These are phyloP conservation scores for Torulaspora maleeae DNA, from an alignment of 805 yeast species.

Conservation along the genomic window DNA sequence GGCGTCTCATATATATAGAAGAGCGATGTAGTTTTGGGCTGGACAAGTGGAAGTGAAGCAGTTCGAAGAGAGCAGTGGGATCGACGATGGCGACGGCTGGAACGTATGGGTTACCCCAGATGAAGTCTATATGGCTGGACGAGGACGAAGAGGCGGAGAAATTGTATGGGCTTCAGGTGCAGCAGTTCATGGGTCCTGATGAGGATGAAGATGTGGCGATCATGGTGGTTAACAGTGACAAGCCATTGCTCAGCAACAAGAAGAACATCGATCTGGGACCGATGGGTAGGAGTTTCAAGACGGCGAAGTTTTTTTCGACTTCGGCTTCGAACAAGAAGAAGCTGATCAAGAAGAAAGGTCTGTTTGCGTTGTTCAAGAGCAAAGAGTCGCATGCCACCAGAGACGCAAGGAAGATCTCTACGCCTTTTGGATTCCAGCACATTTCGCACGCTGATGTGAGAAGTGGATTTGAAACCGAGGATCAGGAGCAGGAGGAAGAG, in stretches of 20 bases:
- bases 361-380: slow-evolving; percentile 33
- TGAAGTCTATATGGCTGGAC: slow-evolving; percentile 43
- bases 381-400: slow-evolving; percentile 12
- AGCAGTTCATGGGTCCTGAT: slow-evolving; percentile 25
- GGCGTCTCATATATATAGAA: slow-evolving; percentile 4
- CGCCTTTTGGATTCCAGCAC: slow-evolving; percentile 40
- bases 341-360: slow-evolving; percentile 20
- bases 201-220: slow-evolving; percentile 32
- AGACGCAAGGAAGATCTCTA: slow-evolving; percentile 28
- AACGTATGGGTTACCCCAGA: slow-evolving; percentile 26
- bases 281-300: slow-evolving; percentile 18
- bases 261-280: slow-evolving; percentile 39
- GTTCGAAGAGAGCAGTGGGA: not conserved
- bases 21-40: not conserved
- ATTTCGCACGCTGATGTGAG: slow-evolving; percentile 39
- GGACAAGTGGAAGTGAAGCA: not conserved
- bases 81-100: slow-evolving; percentile 8
- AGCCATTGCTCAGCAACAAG: slow-evolving; percentile 33
- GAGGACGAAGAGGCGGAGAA: slow-evolving; percentile 38
- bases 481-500: not conserved
- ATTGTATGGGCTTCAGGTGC: slow-evolving; percentile 33
- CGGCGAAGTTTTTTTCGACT: slow-evolving; percentile 3
- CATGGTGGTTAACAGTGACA: slow-evolving; percentile 35
- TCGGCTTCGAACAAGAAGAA: slow-evolving; percentile 10
- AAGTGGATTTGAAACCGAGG: slow-evolving; percentile 13